Base-by-base conservation (phyloP, 257 asterid genomes). In the Verbena officinalis region DNA sequence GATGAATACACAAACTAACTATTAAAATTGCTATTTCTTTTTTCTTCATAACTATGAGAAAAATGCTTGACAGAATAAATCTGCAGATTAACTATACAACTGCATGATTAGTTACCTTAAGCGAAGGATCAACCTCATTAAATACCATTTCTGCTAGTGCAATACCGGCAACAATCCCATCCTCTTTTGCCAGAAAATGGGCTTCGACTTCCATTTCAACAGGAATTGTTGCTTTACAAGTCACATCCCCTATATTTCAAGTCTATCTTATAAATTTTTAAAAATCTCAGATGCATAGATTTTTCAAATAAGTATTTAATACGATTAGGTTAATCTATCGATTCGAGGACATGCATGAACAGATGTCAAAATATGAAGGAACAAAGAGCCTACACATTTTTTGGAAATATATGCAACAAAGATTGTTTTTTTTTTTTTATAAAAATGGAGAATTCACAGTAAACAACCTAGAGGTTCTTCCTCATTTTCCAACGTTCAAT, bases 151-250 rank as follows among this genome's bases (percentile, higher is more conserved):
- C 99, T 36, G 99, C 88, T 39, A 94, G 89, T 33, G 95, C 86
- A 78, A 90, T 84, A 23, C 99, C 99, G 20, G 96, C 97, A 48
- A 90, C 82, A 40, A 90, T 81, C 68, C 97, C 96, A 64, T 94
- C 91, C 73, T 94, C 97, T 82, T 94, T 94, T 27, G 97, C 96
- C 73, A 94, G 63, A 71, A 94, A 90, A 79, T 79, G 64, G 68
- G 99, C 99, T 80, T 88, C 97, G 43, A 80, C 95, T 70, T 90
- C 96, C 88, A 83, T 80, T 48, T 90, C 96, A 81, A 59, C 31
- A 7, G 96, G 97, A 81, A 94, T 86, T 21, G 96, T 90, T 44
- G 99, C 99, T 75, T 88, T 84, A 75, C 93, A 90, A 67, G 99
- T 90, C 70, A 94, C 96, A 70, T 94, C 97, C 46, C 97, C 99